phyloP scores from a whole-genome alignment of 1,284 basidiomycete species.

The Ustilago nuda region DNA sequence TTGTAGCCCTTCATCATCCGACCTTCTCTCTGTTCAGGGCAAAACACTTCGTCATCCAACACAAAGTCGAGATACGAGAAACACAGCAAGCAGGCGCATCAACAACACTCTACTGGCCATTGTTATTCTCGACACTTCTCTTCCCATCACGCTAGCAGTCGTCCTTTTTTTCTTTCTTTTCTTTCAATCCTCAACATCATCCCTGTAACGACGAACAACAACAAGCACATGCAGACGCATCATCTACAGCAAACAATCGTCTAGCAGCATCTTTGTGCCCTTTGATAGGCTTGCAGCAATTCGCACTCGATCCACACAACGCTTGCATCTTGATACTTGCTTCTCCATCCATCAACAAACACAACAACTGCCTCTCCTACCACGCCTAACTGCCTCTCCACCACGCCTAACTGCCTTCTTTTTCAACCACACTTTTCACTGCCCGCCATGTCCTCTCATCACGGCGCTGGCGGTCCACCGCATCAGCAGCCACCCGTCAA shows the following conservation, averaged over 20 bases:
- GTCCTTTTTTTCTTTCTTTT: not conserved
- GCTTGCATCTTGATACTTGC: not conserved
- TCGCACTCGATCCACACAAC: not conserved
- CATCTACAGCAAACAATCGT: not conserved
- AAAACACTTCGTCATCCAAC: constrained; percentile 6
- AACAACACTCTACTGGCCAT: constrained; percentile 7
- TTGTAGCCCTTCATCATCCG: not conserved
- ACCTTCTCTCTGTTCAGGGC: constrained; percentile 2
- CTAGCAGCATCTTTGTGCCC: not conserved
- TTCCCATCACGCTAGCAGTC: not conserved
- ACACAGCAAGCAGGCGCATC: constrained; percentile 1
- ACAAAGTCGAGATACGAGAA: constrained; percentile 12
- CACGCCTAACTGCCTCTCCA: not conserved
- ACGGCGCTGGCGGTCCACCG: constrained; percentile 48
- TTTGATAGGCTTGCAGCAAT: constrained; percentile 25
- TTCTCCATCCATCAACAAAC: not conserved
- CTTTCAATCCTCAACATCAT: not conserved
- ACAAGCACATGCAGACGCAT: not conserved
- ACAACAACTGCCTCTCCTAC: not conserved
- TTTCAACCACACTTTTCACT: not conserved
- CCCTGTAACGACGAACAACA: constrained; percentile 9
- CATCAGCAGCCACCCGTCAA: constrained; percentile 49
- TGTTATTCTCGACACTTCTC: not conserved
- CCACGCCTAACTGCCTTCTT: constrained; percentile 6
- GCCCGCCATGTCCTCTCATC: constrained; percentile 48